A percentile compares a stretch with the other conserved stretches of the same genome.
These are phyloP conservation scores for Pythium apleroticum DNA, from an alignment of 352 stramenopile species.

Conservation along the genomic window DNA sequence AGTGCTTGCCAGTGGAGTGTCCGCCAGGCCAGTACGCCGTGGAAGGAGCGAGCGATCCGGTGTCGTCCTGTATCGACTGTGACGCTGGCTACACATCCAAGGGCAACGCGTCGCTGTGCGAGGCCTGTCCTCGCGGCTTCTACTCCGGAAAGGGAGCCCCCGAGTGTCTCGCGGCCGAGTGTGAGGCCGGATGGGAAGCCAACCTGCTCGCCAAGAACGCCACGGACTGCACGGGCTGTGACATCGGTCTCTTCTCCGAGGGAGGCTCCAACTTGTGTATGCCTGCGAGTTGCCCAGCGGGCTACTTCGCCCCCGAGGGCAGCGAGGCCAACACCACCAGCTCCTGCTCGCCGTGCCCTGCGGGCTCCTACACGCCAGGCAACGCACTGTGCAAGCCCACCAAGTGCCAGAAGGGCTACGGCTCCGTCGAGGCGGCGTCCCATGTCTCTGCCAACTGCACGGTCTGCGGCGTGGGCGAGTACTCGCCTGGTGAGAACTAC, in stretches of 20 bases:
- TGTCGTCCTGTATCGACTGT: constrained; percentile 33
- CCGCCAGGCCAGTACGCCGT: constrained; percentile 27
- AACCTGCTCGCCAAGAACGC: constrained; percentile 38
- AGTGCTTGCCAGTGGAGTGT: constrained; percentile 40
- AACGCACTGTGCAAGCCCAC: constrained; percentile 38
- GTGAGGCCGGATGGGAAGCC: constrained; percentile 38
- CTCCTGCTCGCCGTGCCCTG: constrained; percentile 33
- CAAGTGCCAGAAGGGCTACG: constrained; percentile 37
- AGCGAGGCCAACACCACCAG: constrained; percentile 25
- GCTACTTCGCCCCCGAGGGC: constrained; percentile 36
- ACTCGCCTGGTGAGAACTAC: constrained; percentile 50
- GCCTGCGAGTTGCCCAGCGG: constrained; percentile 37
- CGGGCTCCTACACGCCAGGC: constrained; percentile 40
- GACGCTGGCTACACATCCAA: constrained; percentile 34
- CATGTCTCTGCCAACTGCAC: constrained; percentile 45
- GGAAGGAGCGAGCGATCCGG: constrained; percentile 30
- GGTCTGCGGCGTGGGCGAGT: constrained; percentile 38
- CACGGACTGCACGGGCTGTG: constrained; percentile 44
- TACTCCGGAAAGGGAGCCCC: constrained; percentile 28
- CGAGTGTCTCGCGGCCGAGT: constrained; percentile 34
- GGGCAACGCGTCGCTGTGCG: constrained; percentile 38
- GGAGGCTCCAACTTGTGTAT: constrained; percentile 34
- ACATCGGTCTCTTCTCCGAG: constrained; percentile 41
- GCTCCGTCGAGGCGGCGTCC: constrained; percentile 38
- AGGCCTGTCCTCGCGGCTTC: constrained; percentile 33